Evolutionary conservation across 495 filamentous ascomycete genomes (phyloP).

Genomic region (Margaritispora aquatica): DNA sequence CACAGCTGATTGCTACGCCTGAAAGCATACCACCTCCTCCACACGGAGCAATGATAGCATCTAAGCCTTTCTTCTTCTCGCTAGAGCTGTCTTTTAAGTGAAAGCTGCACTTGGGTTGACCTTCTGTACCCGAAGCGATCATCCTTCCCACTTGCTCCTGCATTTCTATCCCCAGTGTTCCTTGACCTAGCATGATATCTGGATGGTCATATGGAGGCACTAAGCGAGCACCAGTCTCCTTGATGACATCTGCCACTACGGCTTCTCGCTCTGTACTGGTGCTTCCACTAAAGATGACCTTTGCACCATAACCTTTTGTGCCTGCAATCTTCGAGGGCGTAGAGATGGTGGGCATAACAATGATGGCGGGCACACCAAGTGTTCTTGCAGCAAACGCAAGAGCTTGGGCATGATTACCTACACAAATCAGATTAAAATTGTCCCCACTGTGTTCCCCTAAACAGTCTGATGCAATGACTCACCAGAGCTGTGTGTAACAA

Average conservation of each 20-base stretch:
- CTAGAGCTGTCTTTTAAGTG: slow-evolving; percentile 7
- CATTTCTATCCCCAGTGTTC: slow-evolving; percentile 81
- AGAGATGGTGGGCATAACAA: slow-evolving; percentile 86
- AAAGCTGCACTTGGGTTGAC: slow-evolving; percentile 11
- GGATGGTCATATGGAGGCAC: slow-evolving; percentile 90
- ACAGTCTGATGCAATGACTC: slow-evolving; percentile 13
- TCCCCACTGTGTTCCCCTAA: background rate
- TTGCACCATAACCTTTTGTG: slow-evolving; percentile 66
- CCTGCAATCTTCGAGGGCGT: slow-evolving; percentile 81
- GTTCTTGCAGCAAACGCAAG: slow-evolving; percentile 77
- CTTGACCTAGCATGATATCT: slow-evolving; percentile 86
- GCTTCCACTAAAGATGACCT: slow-evolving; percentile 75
- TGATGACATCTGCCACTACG: slow-evolving; percentile 57
- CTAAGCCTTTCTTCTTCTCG: slow-evolving; percentile 34
- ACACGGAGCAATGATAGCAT: slow-evolving; percentile 80
- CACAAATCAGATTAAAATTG: background rate
- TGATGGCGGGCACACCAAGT: slow-evolving; percentile 55
- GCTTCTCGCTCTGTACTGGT: slow-evolving; percentile 79
- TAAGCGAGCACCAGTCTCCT: slow-evolving; percentile 64
- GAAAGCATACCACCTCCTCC: slow-evolving; percentile 87
- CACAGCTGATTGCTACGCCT: slow-evolving; percentile 71
- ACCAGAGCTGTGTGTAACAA: slow-evolving; percentile 92
- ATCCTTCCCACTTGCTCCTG: slow-evolving; percentile 58
- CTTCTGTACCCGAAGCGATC: slow-evolving; percentile 23
- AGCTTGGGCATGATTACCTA: slow-evolving; percentile 95